Evolutionary conservation across 306 rosid genomes (phyloP), one percentile per base, ranked within the genome.

Genomic region (Prunus salicina): DNA sequence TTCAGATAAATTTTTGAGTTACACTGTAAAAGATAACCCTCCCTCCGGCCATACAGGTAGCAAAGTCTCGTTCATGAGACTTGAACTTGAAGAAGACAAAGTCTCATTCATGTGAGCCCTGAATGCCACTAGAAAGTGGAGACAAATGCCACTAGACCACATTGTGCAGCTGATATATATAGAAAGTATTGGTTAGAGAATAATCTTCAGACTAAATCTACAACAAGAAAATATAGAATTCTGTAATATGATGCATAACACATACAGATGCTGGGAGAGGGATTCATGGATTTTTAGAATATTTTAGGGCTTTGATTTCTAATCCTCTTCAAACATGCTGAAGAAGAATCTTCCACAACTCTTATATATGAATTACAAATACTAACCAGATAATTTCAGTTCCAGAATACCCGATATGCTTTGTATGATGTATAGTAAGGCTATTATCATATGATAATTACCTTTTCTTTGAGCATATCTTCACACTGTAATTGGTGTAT

Each of bases 401-500:
- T 19, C 15, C 60, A 49, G 67, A 27, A 15, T 57, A 38, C 16
- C 22, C 14, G 9, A 4, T 41, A 14, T 22, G 22, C 53, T 18
- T 43, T 67, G 6, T 22, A 9, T 3, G 24, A 66, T n/a, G 14
- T 12, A 34, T 71, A 41, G 7, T n/a, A 53, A 32, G 51, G 22
- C n/a, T 11, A 32, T 2, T 19, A 5, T 20, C 53, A 38, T 72
- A 51, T 5, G 24, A 72, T 22, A n/a, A 51, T 73, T 82, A 87
- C 97, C 98, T 89, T 90, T 67, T 82, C 61, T 74, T 73, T 84
- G 71, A 93, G 88, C 65, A 67, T 76, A 81, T 79, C 89, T 84
- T 81, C 87, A 82, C 84, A 60, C 87, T 94, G 98, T 60, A 94
- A 69, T 51, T 89, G 92, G 74, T 80, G 85, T 67, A 92, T 92